Evolutionary conservation across 495 filamentous ascomycete genomes (phyloP).

Genomic region (Pseudevernia furfuracea): DNA sequence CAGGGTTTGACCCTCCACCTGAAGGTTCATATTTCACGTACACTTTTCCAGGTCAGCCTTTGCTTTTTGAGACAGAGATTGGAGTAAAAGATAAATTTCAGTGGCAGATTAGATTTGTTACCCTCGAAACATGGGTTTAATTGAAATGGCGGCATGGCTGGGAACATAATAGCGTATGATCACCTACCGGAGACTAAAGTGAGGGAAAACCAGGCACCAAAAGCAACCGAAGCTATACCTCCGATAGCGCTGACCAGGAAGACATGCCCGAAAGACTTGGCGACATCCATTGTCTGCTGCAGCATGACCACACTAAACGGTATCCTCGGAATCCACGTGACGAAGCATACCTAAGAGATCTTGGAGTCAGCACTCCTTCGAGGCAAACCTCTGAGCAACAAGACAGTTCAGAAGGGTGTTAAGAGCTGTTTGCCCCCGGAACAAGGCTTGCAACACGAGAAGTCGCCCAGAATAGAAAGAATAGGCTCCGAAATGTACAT

Average conservation of each 20-base stretch:
- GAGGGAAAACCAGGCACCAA: conserved; percentile 57
- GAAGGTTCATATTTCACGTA: conserved; percentile 74
- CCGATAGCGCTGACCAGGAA: conserved; percentile 78
- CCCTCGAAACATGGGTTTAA: background rate
- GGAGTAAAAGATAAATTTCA: background rate
- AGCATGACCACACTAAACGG: conserved; percentile 88
- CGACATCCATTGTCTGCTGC: conserved; percentile 77
- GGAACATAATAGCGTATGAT: background rate
- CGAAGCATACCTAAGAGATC: conserved; percentile 44
- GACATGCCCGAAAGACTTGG: conserved; percentile 73
- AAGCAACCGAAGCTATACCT: conserved; percentile 63
- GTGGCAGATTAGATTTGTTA: too few species aligned
- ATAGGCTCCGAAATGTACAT: background rate
- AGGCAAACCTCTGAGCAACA: background rate
- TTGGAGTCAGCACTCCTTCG: background rate
- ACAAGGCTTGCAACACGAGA: background rate
- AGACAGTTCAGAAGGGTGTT: background rate
- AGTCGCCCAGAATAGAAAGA: background rate
- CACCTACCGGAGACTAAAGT: conserved; percentile 43
- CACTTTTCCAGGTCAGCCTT: conserved; percentile 34
- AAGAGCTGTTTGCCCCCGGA: background rate
- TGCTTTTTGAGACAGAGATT: conserved; percentile 46
- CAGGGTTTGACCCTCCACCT: conserved; percentile 44
- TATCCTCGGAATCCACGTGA: conserved; percentile 79
- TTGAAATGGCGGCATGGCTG: background rate